Conservation (phyloP, 2,329 filamentous ascomycete genomes). For the Colletotrichum eleusines region DNA sequence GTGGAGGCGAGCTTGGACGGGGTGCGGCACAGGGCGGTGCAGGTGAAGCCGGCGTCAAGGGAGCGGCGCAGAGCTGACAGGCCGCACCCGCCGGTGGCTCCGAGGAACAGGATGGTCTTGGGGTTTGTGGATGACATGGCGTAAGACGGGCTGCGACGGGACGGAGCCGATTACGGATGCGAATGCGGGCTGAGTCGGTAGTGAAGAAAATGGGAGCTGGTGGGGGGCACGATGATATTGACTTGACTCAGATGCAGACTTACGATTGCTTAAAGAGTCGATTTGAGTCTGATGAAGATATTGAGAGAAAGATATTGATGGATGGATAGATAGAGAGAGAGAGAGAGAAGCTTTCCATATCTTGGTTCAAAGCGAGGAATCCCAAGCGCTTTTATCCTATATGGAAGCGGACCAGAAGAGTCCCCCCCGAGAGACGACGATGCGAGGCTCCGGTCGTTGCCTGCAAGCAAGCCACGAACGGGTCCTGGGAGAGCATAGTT, state of each 20-base stretch:
- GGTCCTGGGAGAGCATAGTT: neutral
- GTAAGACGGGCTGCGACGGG: neutral
- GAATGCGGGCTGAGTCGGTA: neutral
- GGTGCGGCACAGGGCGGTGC: slow-evolving; percentile 63
- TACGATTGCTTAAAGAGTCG: too few relatives aligned
- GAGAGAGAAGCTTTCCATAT: neutral
- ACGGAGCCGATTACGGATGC: slow-evolving; percentile 38
- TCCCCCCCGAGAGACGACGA: too few relatives aligned
- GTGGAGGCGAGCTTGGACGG: slow-evolving; percentile 60
- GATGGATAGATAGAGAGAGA: too few relatives aligned
- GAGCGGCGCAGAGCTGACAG: slow-evolving; percentile 59
- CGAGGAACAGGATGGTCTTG: slow-evolving; percentile 64
- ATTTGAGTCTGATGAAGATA: too few relatives aligned
- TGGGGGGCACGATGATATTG: too few relatives aligned
- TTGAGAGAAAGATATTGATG: too few relatives aligned
- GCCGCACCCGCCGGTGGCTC: slow-evolving; percentile 64
- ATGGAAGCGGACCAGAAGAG: neutral
- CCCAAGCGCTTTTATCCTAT: neutral
- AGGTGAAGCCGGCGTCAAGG: slow-evolving; percentile 60
- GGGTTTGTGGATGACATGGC: slow-evolving; percentile 49
- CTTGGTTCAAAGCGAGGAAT: neutral
- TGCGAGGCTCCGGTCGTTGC: neutral
- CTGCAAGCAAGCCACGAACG: slow-evolving; percentile 5
- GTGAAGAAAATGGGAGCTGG: neutral
- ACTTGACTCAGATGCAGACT: too few relatives aligned